These are phyloP conservation scores for Aspergillus ochraceoroseus DNA, from an alignment of 2,329 filamentous ascomycete genomes.

Conservation along the genomic window DNA sequence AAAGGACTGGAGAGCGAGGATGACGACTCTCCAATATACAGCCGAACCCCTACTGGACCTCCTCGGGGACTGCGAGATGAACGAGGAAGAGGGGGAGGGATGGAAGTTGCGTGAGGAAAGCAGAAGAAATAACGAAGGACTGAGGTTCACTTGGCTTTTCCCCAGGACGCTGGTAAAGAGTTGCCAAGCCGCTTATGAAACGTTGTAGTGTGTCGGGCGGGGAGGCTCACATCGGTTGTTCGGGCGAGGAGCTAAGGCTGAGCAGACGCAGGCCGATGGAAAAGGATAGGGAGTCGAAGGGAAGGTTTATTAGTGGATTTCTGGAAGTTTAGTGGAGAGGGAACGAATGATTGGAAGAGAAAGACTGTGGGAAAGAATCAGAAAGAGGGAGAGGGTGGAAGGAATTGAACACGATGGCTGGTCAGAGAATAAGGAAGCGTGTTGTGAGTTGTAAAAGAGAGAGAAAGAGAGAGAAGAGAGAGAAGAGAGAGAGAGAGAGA, in stretches of 20 bases:
- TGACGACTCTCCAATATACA: slow-evolving; percentile 8
- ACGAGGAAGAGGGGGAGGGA: slow-evolving; percentile 8
- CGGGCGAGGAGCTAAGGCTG: slow-evolving; percentile 18
- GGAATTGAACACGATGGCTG: slow-evolving; percentile 5
- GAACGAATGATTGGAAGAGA: slow-evolving; percentile 11
- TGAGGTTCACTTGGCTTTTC: slow-evolving; percentile 4
- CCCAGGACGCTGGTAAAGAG: slow-evolving; percentile 7
- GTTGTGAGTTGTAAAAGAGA: slow-evolving; percentile 3
- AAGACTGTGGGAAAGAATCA: slow-evolving; percentile 3
- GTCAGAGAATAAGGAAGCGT: not conserved
- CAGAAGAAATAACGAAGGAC: slow-evolving; percentile 1
- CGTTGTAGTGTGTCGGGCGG: slow-evolving; percentile 19
- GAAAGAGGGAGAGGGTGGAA: slow-evolving; percentile 2
- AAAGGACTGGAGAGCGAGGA: slow-evolving; percentile 6
- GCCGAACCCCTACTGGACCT: slow-evolving; percentile 15
- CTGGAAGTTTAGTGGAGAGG: not conserved
- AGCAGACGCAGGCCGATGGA: slow-evolving; percentile 17
- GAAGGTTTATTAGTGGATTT: too few relatives aligned
- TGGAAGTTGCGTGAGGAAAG: slow-evolving; percentile 1
- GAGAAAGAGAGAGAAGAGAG: slow-evolving; percentile 1
- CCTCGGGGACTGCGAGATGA: too few relatives aligned
- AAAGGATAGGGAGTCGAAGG: slow-evolving; percentile 3
- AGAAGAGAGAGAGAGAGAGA: not conserved
- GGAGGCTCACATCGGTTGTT: slow-evolving; percentile 22
- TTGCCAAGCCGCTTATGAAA: slow-evolving; percentile 23